Evolutionary conservation across 1,139 yeast genomes (phyloP).

Genomic region (Chernovozyma aurita): DNA sequence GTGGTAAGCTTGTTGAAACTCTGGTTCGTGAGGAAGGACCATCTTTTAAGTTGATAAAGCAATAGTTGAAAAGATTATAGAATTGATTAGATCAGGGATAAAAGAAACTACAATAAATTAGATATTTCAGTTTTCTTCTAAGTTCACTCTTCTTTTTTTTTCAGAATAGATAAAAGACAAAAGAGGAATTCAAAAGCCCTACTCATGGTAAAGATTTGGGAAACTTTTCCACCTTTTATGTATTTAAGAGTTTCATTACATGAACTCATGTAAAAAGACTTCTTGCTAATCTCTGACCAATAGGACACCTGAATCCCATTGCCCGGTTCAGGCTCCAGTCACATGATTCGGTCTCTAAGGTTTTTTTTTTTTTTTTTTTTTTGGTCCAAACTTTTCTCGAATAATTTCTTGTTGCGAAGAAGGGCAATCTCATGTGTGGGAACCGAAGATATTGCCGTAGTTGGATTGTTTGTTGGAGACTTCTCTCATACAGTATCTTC

Average conservation of each 20-base stretch:
- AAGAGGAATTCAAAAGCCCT: too few species aligned
- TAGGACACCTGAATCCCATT: background rate
- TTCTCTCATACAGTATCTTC: too few species aligned
- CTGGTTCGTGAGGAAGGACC: slow-evolving; percentile 81
- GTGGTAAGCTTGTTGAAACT: slow-evolving; percentile 97
- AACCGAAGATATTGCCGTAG: too few species aligned
- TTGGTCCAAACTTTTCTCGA: too few species aligned
- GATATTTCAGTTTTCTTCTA: background rate
- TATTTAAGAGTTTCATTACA: background rate
- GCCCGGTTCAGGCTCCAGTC: slow-evolving; percentile 8
- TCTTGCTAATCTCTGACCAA: slow-evolving; percentile 9
- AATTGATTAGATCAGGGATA: background rate
- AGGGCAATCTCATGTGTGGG: too few species aligned
- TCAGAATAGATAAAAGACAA: too few species aligned
- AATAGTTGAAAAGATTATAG: background rate
- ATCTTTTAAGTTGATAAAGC: slow-evolving; percentile 18
- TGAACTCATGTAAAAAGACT: background rate
- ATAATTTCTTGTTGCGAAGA: too few species aligned
- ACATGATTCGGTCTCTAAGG: background rate
- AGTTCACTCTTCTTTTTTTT: too few species aligned
- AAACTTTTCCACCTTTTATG: slow-evolving; percentile 1
- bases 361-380: too few species aligned
- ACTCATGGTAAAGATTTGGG: too few species aligned
- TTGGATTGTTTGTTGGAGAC: too few species aligned
- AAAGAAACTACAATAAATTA: background rate